Base-by-base conservation (phyloP, 2,329 filamentous ascomycete genomes). In the Chalaropsis thielavioides region DNA sequence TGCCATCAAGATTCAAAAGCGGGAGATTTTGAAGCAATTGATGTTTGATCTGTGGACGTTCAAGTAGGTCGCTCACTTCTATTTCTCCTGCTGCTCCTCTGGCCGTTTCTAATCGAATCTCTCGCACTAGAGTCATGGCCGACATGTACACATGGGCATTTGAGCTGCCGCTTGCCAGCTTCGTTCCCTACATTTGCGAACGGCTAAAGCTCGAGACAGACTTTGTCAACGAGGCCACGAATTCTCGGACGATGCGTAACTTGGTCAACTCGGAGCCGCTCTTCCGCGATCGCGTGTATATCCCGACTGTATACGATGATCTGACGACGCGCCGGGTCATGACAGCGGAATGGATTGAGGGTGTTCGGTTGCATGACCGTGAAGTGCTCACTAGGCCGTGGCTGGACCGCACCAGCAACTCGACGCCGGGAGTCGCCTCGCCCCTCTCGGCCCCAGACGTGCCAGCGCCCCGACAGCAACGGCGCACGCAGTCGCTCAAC, bases 281-380 rank as follows among this genome's bases (percentile, higher is more conserved):
- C 31, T 79, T 99, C 43, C 83, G 84, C 27, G 86, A 85, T 58
- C 81, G 90, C 40, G 92, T 97, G 1, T 96, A 97, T 73, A 86
- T 99, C 7, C 94, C 94, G 0, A 82, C 85, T 46, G 85, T 95
- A 10, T 92, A 95, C 73, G 80, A 85, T 3, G 90, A 96, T 67
- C 81, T 96, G 35, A 91, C 85, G 63, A 91, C 88, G 17, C 88
- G 81, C 72, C 83, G 94, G 44, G 85, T 99, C 61, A 87, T 99
- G 78, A 95, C 92, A 0, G 91, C 92, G 0, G 94, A 99, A 74
- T 99, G 94, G 94, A 95, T 99, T 67, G 94, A 99, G 75, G 94
- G 94, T 6, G 85, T 95, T 1, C 83, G 92, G 1, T 79, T 99
- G 1, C 96, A 92, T 90, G 92, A 97, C 71, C 95, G 95, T 73